A percentile compares a stretch with the other conserved stretches of the same genome.
These are phyloP conservation scores for Exophiala alcalophila DNA, from an alignment of 2,329 filamentous ascomycete genomes.

Conservation along the genomic window DNA sequence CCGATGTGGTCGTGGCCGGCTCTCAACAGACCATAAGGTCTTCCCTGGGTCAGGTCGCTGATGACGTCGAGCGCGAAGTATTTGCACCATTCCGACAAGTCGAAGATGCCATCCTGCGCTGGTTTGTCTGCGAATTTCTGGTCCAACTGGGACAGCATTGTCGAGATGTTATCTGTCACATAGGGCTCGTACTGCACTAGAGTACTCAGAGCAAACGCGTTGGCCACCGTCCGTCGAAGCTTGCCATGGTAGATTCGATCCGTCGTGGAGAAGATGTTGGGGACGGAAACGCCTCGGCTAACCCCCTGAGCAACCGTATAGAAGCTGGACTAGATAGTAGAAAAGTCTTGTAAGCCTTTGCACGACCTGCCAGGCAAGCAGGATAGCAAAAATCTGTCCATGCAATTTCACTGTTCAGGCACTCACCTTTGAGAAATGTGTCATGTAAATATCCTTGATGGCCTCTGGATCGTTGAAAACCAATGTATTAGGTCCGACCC, in stretches of 20 bases:
- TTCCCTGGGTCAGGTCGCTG: constrained; percentile 36
- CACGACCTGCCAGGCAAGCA: not conserved
- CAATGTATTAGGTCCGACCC: constrained; percentile 64
- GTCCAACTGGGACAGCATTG: constrained; percentile 26
- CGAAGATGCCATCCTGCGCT: constrained; percentile 24
- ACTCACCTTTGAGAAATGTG: constrained; percentile 15
- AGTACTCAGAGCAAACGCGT: constrained; percentile 25
- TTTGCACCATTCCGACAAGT: constrained; percentile 35
- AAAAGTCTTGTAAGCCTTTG: not conserved
- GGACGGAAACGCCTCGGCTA: constrained; percentile 8
- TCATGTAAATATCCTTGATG: constrained; percentile 56
- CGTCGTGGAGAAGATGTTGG: constrained; percentile 19
- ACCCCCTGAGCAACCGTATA: constrained; percentile 16
- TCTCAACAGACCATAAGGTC: constrained; percentile 35
- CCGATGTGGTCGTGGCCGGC: constrained; percentile 34
- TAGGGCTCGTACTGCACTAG: constrained; percentile 30
- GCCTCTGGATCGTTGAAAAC: constrained; percentile 63
- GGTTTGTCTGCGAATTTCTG: constrained; percentile 15
- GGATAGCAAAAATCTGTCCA: not conserved
- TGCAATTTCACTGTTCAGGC: not conserved
- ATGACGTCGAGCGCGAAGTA: constrained; percentile 39
- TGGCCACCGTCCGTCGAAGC: constrained; percentile 16
- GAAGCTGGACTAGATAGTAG: constrained; percentile 11
- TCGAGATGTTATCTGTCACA: constrained; percentile 12
- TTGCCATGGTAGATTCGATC: constrained; percentile 15